Conservation (phyloP, 176 grass and related monocot species). For the Hyparrhenia diplandra region DNA sequence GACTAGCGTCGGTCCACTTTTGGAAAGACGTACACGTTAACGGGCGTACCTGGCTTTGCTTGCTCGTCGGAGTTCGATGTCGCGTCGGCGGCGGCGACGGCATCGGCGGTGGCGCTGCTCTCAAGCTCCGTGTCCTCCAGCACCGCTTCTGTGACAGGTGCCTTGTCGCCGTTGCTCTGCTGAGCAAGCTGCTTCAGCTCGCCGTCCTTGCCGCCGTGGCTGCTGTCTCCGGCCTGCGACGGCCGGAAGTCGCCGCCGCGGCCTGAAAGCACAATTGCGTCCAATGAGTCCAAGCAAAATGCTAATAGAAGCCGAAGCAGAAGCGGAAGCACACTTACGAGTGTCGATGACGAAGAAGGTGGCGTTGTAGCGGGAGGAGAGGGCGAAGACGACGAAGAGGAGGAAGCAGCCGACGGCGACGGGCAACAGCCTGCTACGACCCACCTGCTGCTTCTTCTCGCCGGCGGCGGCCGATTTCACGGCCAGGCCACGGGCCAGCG, state of each 20-base stretch:
- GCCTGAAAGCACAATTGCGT: neutral
- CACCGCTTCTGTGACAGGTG: neutral
- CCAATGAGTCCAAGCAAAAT: neutral
- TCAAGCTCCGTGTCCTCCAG: neutral
- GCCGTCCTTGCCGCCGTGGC: neutral
- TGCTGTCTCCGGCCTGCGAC: neutral
- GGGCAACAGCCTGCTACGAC: constrained; percentile 12
- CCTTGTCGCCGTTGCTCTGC: neutral
- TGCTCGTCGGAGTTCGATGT: neutral
- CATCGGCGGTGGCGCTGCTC: neutral
- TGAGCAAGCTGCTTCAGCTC: neutral
- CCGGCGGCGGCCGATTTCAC: constrained; percentile 32
- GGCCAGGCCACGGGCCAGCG: neutral
- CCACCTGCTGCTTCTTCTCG: neutral
- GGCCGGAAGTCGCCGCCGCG: constrained; percentile 12
- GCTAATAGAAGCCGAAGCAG: neutral
- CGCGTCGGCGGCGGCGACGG: neutral
- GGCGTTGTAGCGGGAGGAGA: constrained; percentile 42
- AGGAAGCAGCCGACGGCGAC: constrained; percentile 66
- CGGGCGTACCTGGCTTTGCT: neutral
- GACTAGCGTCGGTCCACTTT: neutral
- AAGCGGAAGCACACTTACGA: neutral
- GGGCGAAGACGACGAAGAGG: constrained; percentile 50
- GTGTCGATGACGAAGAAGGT: constrained; percentile 3
- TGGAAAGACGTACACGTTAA: neutral